These are phyloP conservation scores for Cornus controversa DNA, from an alignment of 148 eudicot species.

Conservation along the genomic window DNA sequence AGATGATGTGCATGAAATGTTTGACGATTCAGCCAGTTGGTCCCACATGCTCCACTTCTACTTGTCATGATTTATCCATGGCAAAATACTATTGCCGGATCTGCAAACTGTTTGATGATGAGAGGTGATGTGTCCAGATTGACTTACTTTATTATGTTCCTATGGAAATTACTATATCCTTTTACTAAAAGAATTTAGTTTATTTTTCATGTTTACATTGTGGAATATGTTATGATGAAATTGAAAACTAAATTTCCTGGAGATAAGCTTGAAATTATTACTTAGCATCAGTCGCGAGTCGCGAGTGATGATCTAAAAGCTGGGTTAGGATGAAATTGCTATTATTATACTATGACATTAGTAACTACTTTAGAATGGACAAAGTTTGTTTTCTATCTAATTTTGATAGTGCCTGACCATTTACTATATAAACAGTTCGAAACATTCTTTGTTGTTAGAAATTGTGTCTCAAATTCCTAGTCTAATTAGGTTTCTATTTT, in stretches of 20 bases:
- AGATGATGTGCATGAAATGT: conserved; percentile 98
- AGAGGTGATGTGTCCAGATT: conserved; percentile 49
- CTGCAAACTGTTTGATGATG: conserved; percentile 92
- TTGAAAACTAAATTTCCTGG: background rate
- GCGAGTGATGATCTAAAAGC: background rate
- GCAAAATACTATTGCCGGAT: conserved; percentile 81
- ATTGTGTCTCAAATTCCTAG: too few relatives aligned
- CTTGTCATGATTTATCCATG: conserved; percentile 72
- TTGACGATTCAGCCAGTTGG: conserved; percentile 77
- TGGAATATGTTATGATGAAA: background rate
- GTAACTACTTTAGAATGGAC: background rate
- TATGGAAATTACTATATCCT: background rate
- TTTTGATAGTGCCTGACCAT: background rate
- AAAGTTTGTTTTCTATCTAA: background rate
- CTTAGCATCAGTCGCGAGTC: background rate
- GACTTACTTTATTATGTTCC: background rate
- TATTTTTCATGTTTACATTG: background rate
- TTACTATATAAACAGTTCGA: too few relatives aligned
- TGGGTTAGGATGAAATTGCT: background rate
- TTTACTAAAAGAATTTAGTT: background rate
- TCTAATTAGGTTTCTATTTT: too few relatives aligned
- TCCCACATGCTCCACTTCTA: conserved; percentile 55
- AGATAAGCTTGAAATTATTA: background rate
- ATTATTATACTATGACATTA: background rate
- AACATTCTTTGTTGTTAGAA: too few relatives aligned